A percentile compares a stretch with the other conserved stretches of the same genome.
Evolutionary conservation across 495 filamentous ascomycete genomes (phyloP).

Genomic region (Diplogelasinospora grovesii): DNA sequence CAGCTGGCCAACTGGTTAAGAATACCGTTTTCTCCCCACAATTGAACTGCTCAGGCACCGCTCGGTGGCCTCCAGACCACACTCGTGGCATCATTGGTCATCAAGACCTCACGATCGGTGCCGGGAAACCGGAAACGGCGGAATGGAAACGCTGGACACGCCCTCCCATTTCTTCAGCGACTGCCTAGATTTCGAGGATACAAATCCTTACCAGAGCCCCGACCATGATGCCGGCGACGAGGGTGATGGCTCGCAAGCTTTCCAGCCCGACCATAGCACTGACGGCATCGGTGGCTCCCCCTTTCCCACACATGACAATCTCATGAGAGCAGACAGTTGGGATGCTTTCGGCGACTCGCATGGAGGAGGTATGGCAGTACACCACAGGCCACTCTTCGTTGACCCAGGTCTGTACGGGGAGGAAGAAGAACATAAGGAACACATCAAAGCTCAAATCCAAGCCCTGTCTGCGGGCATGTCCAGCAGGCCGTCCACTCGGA

Average conservation of each 20-base stretch:
- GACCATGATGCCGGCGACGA: conserved; percentile 11
- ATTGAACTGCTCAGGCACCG: no score
- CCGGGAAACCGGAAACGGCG: no score
- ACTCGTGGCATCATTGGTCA: no score
- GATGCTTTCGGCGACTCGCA: conserved; percentile 14
- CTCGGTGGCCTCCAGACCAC: no score
- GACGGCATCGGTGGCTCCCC: conserved; percentile 5
- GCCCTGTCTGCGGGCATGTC: conserved; percentile 12
- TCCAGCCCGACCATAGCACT: conserved; percentile 10
- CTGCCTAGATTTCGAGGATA: conserved; percentile 19
- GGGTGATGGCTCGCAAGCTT: conserved; percentile 9
- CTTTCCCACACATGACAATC: background rate
- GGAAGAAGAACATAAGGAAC: conserved; percentile 13
- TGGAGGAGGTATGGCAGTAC: conserved; percentile 10
- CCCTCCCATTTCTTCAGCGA: conserved; percentile 25
- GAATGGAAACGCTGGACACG: no score
- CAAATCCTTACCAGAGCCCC: conserved; percentile 16
- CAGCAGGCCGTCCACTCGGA: conserved; percentile 14
- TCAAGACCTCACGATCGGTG: no score
- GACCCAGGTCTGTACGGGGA: conserved; percentile 19
- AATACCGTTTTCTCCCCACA: no score
- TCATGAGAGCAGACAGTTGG: conserved; percentile 10
- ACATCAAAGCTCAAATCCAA: conserved; percentile 16
- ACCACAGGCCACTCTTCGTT: conserved; percentile 18
- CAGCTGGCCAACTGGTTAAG: no score